Base-by-base conservation (phyloP, 1,284 basidiomycete species). In the Wallemia ichthyophaga region DNA sequence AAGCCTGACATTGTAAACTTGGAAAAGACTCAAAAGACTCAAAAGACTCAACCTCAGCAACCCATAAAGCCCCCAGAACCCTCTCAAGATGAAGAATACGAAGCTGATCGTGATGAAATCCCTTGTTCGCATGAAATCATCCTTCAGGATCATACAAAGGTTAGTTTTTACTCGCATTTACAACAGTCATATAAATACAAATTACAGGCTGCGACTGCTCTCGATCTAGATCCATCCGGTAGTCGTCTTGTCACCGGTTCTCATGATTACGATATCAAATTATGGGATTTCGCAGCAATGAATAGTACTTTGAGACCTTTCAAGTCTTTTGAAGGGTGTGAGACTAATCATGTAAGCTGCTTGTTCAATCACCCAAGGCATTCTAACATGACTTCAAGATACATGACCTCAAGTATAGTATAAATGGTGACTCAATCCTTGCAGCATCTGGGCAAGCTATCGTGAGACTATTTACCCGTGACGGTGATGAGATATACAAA, bases 251-350 rank as follows among this genome's bases (percentile, higher is more conserved):
- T 85, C 3, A 85, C 87, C 1, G 94, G 94, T 11, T 85, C 84
- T 19, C 83, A 95, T 70, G 94, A 99, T 71, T 96, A 96, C 67
- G 86, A 92, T 69, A 82, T 85, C 71, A 96, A 96, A 70, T 71
- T 98, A 59, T 99, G 91, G 91, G 94, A 99, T 70, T 98, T 98
- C 71, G 94, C 92, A 65, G 94, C 94, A 5, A 98, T 99, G 92
- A 83, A 85, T 65, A 73, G 76, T 63, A 64, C 69, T 2, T 76
- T 83, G 69, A 84, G 85, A 68, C 91, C 94, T 17, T 98, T 98
- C 77, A 85, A 88, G 71, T 84, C 78, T 63, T 96, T 85, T 78
- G 89, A 98, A 69, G 85, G 89, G 61, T 80, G 83, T 61, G 88
- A 85, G 61, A 85, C 81, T 64, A 95, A 98, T 71, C 81, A 91